Conservation (phyloP, 1,284 basidiomycete genomes). For the Mrakiaceae sp. region DNA sequence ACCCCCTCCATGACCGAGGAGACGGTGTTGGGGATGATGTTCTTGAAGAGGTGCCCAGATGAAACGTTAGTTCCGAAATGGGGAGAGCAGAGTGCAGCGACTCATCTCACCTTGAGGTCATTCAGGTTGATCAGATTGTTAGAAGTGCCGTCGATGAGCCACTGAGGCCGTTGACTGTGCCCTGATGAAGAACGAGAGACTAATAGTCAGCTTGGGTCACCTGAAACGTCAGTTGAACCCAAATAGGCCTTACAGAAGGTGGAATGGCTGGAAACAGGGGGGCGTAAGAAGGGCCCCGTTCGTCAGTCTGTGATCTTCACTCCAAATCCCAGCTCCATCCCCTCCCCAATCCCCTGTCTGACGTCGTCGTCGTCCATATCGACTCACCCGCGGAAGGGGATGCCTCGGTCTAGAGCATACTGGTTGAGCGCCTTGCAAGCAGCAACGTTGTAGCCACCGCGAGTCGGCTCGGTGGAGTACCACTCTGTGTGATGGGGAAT, state of each 20-base stretch:
- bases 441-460: too few species aligned
- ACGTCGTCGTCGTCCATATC: not conserved
- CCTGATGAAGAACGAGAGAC: too few species aligned
- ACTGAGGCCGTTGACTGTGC: constrained; percentile 9
- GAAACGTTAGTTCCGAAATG: too few species aligned
- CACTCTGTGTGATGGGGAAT: too few species aligned
- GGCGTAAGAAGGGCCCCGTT: too few species aligned
- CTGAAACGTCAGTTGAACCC: too few species aligned
- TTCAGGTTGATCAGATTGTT: not conserved
- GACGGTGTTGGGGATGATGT: constrained; percentile 8
- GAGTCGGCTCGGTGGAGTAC: too few species aligned
- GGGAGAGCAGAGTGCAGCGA: too few species aligned
- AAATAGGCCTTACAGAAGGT: not conserved
- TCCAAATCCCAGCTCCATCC: too few species aligned
- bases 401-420: not conserved
- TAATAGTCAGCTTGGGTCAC: too few species aligned
- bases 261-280: not conserved
- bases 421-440: too few species aligned
- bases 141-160: constrained; percentile 1
- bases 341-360: too few species aligned
- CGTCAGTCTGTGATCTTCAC: not conserved
- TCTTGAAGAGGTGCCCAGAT: not conserved
- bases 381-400: constrained; percentile 5
- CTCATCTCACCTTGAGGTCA: not conserved
- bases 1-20: constrained; percentile 1